Conservation (phyloP, 768 basidiomycete species). For the Rhodocollybia butyracea region DNA sequence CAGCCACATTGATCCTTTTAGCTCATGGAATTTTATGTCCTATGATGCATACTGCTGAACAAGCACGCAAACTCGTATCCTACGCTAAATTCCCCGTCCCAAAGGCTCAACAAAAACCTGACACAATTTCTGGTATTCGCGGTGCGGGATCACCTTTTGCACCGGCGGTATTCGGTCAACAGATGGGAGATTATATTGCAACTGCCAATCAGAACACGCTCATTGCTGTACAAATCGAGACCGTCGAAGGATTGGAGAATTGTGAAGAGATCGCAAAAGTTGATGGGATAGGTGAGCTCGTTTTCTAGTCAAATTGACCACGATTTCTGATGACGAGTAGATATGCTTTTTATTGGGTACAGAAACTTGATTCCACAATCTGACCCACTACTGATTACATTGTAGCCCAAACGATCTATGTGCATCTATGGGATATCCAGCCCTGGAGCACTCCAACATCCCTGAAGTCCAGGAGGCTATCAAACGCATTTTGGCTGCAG, state of each 20-base stretch:
- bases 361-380: not conserved
- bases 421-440: conserved; percentile 15
- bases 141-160: conserved; percentile 46
- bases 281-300: conserved; percentile 37
- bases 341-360: conserved; percentile 16
- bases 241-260: conserved; percentile 36
- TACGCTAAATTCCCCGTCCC: conserved; percentile 42
- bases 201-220: conserved; percentile 41
- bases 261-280: conserved; percentile 41
- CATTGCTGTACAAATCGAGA: conserved; percentile 47
- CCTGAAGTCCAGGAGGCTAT: conserved; percentile 18
- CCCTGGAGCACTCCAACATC: conserved; percentile 13
- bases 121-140: conserved; percentile 19
- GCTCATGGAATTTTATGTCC: conserved; percentile 5
- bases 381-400: not conserved
- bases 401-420: conserved; percentile 15
- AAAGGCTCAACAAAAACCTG: conserved; percentile 19
- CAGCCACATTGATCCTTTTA: not conserved
- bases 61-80: conserved; percentile 37
- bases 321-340: not conserved
- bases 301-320: not conserved
- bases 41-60: conserved; percentile 33
- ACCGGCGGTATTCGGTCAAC: conserved; percentile 34
- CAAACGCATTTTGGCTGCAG: conserved; percentile 11
- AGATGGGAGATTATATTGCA: conserved; percentile 33